Evolutionary conservation across 257 asterid genomes (phyloP).

Genomic region (Solanum chaucha): DNA sequence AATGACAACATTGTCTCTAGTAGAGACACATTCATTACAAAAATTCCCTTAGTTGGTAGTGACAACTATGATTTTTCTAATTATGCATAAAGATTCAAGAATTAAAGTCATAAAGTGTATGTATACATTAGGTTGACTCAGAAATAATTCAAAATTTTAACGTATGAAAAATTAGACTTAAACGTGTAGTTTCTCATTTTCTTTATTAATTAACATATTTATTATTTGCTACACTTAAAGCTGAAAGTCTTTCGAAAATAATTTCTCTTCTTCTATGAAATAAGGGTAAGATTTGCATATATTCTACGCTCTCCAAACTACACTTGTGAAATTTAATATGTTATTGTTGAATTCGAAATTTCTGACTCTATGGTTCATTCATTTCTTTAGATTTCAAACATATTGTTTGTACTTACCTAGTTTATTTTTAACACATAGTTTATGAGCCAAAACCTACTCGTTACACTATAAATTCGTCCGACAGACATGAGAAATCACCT

Average conservation of each 20-base stretch:
- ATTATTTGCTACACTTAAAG: no score
- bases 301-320: rapidly evolving
- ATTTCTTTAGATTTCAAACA: background rate
- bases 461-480: background rate
- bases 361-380: background rate
- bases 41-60: background rate
- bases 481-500: background rate
- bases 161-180: background rate
- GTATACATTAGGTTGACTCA: background rate
- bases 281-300: rapidly evolving
- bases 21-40: slow-evolving; percentile 7
- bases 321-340: background rate
- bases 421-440: background rate
- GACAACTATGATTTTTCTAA: slow-evolving; percentile 3
- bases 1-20: slow-evolving; percentile 2
- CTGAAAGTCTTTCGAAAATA: background rate
- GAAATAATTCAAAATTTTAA: no score
- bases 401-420: background rate
- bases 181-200: background rate
- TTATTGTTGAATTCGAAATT: background rate
- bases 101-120: background rate
- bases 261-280: background rate
- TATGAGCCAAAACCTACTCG: background rate
- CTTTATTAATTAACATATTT: no score
- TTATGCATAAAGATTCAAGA: background rate